Evolutionary conservation across 2,329 filamentous ascomycete species (phyloP).

Genomic region (Ophiostoma sp.): DNA sequence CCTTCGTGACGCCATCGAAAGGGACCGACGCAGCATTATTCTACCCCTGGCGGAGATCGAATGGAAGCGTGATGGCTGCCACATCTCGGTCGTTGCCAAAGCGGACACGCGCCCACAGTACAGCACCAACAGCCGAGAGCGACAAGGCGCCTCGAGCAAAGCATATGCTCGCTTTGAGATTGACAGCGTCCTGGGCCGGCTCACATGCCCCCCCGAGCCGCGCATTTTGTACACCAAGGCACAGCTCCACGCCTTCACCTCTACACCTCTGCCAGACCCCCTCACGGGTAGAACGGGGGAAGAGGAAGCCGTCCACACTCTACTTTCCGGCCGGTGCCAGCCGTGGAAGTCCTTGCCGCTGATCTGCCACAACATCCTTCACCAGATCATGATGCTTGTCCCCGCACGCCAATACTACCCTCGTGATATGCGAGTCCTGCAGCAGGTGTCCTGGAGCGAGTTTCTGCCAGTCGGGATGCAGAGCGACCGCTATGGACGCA

Average conservation of each 20-base stretch:
- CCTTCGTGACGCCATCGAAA: constrained; percentile 39
- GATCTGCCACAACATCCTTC: constrained; percentile 18
- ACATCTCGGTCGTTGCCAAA: constrained; percentile 38
- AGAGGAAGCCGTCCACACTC: constrained; percentile 51
- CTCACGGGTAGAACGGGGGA: constrained; percentile 55
- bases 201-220: constrained; percentile 55
- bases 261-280: constrained; percentile 50
- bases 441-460: constrained; percentile 34
- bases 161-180: constrained; percentile 48
- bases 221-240: constrained; percentile 52
- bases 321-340: constrained; percentile 46
- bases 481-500: constrained; percentile 34
- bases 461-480: constrained; percentile 35
- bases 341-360: constrained; percentile 40
- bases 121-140: constrained; percentile 27
- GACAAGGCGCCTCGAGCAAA: constrained; percentile 25
- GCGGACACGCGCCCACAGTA: constrained; percentile 16
- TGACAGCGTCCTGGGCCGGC: constrained; percentile 48
- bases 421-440: constrained; percentile 31
- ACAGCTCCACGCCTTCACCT: constrained; percentile 55
- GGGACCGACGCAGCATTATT: constrained; percentile 45
- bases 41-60: constrained; percentile 43
- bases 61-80: constrained; percentile 34
- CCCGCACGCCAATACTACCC: constrained; percentile 38
- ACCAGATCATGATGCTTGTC: constrained; percentile 31